A percentile compares a stretch with the other conserved stretches of the same genome.
Evolutionary conservation across 768 basidiomycete genomes (phyloP).

Genomic region (Trametes cingulata): DNA sequence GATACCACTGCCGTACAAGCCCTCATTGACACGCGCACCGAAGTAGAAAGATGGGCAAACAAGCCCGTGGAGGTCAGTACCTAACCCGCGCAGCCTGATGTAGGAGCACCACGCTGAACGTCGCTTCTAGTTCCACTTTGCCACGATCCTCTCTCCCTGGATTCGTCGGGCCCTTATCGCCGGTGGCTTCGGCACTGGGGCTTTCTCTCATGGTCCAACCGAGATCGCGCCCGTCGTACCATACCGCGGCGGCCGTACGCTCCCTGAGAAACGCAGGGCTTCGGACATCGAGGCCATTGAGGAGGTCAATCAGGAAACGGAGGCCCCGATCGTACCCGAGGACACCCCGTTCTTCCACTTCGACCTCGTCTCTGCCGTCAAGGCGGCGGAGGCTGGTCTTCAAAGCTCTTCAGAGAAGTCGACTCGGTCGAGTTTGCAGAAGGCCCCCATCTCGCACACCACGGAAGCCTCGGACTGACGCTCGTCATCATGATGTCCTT

Average conservation of each 20-base stretch:
- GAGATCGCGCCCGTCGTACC: conserved; percentile 84
- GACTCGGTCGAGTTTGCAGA: conserved; percentile 12
- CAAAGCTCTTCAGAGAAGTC: not conserved
- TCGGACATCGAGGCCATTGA: conserved; percentile 14
- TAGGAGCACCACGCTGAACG: not conserved
- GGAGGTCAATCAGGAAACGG: conserved; percentile 14
- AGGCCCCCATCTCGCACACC: not conserved
- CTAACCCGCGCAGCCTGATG: not conserved
- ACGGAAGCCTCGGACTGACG: not conserved
- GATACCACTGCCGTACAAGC: conserved; percentile 93
- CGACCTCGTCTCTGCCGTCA: conserved; percentile 73
- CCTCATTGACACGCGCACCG: conserved; percentile 82
- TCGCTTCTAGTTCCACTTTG: conserved; percentile 84
- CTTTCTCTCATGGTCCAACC: conserved; percentile 40
- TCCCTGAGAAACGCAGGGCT: conserved; percentile 4
- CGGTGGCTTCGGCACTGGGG: conserved; percentile 87
- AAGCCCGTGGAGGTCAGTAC: conserved; percentile 63
- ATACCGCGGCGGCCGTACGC: conserved; percentile 45
- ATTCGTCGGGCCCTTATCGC: conserved; percentile 86
- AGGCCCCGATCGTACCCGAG: conserved; percentile 42
- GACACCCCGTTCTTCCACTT: conserved; percentile 91
- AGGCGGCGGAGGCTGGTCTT: conserved; percentile 53
- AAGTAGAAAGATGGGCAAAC: conserved; percentile 88
- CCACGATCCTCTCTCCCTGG: conserved; percentile 90
- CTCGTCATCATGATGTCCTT: not conserved